Evolutionary conservation across 352 stramenopile species (phyloP).

Genomic region (Phytophthora quininea): DNA sequence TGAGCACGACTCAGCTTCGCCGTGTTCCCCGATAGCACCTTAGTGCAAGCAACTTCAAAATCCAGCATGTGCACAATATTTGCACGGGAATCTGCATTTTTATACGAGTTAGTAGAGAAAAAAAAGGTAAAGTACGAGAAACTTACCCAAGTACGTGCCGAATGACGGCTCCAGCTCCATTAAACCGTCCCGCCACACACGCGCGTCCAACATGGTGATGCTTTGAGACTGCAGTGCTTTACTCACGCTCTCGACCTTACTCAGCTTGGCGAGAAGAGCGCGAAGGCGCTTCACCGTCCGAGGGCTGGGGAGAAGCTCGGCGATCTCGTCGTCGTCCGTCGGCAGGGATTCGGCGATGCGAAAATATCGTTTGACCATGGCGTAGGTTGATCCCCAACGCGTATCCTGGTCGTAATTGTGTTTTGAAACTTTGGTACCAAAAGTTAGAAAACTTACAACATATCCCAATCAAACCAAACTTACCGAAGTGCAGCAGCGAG

Average conservation of each 20-base stretch:
- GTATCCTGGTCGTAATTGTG: constrained; percentile 17
- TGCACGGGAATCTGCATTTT: background rate
- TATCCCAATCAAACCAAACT: background rate
- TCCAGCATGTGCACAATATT: constrained; percentile 1
- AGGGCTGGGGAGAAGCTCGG: background rate
- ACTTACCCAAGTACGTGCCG: background rate
- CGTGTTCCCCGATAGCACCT: constrained; percentile 1
- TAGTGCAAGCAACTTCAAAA: constrained; percentile 7
- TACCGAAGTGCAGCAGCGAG: constrained; percentile 14
- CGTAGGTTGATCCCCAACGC: constrained; percentile 15
- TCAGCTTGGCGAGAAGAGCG: constrained; percentile 3
- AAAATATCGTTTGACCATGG: constrained; percentile 15
- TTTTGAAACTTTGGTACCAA: constrained; percentile 6
- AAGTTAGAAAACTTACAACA: constrained; percentile 1
- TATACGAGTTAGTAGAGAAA: background rate
- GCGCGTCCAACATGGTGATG: constrained; percentile 3
- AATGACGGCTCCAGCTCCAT: background rate
- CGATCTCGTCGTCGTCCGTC: constrained; percentile 11
- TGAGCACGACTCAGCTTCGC: background rate
- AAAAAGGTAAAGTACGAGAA: background rate
- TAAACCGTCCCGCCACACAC: constrained; percentile 13
- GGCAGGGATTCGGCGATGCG: constrained; percentile 1
- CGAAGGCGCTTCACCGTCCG: constrained; percentile 3
- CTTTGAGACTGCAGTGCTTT: constrained; percentile 1
- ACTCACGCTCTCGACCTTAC: constrained; percentile 15